Evolutionary conservation across 768 basidiomycete species (phyloP), one percentile per base, ranked within the genome.

Genomic region (Macrolepiota fuliginosa): DNA sequence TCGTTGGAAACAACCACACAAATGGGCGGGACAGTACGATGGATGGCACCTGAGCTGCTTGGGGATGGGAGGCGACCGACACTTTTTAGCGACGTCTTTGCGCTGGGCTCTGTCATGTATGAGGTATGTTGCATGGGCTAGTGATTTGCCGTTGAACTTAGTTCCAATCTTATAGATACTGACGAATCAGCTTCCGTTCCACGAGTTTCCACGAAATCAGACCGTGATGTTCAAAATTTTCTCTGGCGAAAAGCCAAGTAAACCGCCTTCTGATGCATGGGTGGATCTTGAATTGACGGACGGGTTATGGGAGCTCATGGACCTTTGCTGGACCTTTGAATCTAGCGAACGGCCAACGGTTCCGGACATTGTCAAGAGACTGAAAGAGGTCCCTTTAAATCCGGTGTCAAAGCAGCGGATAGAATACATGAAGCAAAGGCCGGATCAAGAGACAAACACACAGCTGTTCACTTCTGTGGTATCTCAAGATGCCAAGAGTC

Each of bases 31-130:
- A 65, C 65, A 4, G 39, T 60, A 2, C 62, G 67, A 13, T 72
- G 68, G 69, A 62, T 65, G 53, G 68, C 69, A 50, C 71, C 71
- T 0, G 71, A 72, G 42, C 15, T 71, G 11, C 50, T 68, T 36
- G 64, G 63, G 13, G 35, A 58, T 2, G 54, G 56, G 9, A 58
- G 32, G 27, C 19, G 63, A 24, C 24, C 57, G 4, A 68, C 52
- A 45, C 47, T 32, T 22, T 58, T 62, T 25, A 65, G 64, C 35
- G 70, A 71, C 54, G 55, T 70, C 4, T 71, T 66, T 46, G 59
- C 67, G 12, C 66, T 62, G 45, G 65, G 62, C 9, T 67, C 64
- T 55, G 66, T 65, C 29, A 58, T 60, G n/a, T 71, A 67, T 36
- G 69, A 71, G 65, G 70, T 68, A 40, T 32, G 29, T 32, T 32